Base-by-base conservation (phyloP, 78 protist species). In the Cyanophora paradoxa region DNA sequence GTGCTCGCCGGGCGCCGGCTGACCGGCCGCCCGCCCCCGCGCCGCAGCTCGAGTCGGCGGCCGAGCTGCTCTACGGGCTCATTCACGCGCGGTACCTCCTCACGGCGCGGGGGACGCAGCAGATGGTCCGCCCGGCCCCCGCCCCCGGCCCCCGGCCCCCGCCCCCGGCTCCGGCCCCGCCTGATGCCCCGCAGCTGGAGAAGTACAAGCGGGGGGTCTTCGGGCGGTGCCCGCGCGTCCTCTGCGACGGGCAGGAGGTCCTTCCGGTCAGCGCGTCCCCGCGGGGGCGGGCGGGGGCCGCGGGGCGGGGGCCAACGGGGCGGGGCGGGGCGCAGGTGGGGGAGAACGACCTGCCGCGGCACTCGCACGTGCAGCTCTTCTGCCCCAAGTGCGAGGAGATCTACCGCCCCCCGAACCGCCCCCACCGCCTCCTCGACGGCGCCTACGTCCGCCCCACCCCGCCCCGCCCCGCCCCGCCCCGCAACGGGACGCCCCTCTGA, bases 181-280 rank as follows among this genome's bases (percentile, higher is more conserved):
- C 17, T 62, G 41, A 30, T 19, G 59, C 30, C 30, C 59, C 10
- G 8, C 59, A 56, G 63, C 63, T 56, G 63, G 63, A 56, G 36
- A 93, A 95, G 74, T 95, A 81, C 80, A 79, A 82, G 40, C 59
- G 80, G 16, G 89, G 52, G 20, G 87, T 77, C 28, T 95, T 95
- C 79, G 98, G 98, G 24, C n/a, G 87, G 28, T 95, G 98, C 80
- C 95, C 97, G n/a, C 66, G 97, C 16, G 88, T 89, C 2, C 61
- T 77, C 58, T 95, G 98, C 82, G 83, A 90, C n/a, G 83, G 86
- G 34, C 94, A 89, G 62, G 77, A 91, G 31, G 85, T 90, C n/a
- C 84, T 93, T 24, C 98, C 98, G 34, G 94, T 93, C 1, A 96
- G 95, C 30, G 77, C 73, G 39, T 20, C 87, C 33, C 28, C 3